A percentile compares a stretch with the other conserved stretches of the same genome.
phyloP scores from a whole-genome alignment of 371 early-diverging fungal genomes.

The Mucor indicus region DNA sequence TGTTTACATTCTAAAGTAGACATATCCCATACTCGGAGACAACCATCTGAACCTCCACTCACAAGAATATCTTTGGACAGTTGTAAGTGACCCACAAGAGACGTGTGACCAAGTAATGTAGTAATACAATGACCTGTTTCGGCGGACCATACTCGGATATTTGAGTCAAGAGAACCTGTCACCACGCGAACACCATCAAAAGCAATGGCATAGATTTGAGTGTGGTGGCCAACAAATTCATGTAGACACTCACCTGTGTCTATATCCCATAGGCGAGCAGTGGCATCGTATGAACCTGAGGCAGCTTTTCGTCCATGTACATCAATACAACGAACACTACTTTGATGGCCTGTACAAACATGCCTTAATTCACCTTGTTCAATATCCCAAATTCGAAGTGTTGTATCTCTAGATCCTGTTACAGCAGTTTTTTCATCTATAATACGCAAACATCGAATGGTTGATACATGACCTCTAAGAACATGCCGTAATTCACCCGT shows the following conservation, averaged over 20 bases:
- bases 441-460: slow-evolving; percentile 84
- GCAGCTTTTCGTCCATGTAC: slow-evolving; percentile 70
- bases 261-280: slow-evolving; percentile 84
- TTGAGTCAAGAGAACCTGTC: slow-evolving; percentile 75
- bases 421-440: slow-evolving; percentile 58
- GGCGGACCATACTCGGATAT: slow-evolving; percentile 67
- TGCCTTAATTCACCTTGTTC: slow-evolving; percentile 58
- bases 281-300: slow-evolving; percentile 87
- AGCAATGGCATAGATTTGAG: slow-evolving; percentile 65
- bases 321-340: slow-evolving; percentile 80
- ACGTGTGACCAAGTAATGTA: slow-evolving; percentile 73
- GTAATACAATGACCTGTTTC: slow-evolving; percentile 50
- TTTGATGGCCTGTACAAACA: slow-evolving; percentile 72
- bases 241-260: slow-evolving; percentile 64
- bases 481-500: slow-evolving; percentile 67
- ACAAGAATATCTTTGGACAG: slow-evolving; percentile 58
- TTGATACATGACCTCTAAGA: slow-evolving; percentile 83
- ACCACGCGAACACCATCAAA: slow-evolving; percentile 60
- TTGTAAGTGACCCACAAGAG: slow-evolving; percentile 74
- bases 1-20: slow-evolving; percentile 52
- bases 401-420: slow-evolving; percentile 88
- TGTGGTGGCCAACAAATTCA: slow-evolving; percentile 64
- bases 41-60: slow-evolving; percentile 85
- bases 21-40: slow-evolving; percentile 82
- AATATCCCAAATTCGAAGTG: slow-evolving; percentile 78